Conservation (phyloP, 2,329 filamentous ascomycete genomes). For the Purpureocillium takamizusanense region DNA sequence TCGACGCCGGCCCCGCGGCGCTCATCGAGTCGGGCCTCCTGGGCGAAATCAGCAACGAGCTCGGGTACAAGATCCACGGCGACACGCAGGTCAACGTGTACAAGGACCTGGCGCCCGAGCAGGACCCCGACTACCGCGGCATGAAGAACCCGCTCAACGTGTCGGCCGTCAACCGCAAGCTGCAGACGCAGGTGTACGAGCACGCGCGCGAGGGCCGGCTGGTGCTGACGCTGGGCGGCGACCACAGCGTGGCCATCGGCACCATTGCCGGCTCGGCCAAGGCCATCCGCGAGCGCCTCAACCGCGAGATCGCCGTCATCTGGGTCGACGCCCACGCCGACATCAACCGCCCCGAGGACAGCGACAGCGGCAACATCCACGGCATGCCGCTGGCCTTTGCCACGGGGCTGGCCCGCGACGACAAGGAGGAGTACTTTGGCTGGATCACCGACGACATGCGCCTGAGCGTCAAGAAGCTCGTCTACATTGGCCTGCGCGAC, state of each 20-base stretch:
- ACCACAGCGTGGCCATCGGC: conserved; percentile 94
- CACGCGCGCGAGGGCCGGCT: conserved; percentile 78
- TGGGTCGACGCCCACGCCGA: conserved; percentile 98
- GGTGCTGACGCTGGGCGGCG: conserved; percentile 87
- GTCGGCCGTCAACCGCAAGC: conserved; percentile 71
- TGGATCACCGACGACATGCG: conserved; percentile 72
- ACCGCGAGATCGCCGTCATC: conserved; percentile 82
- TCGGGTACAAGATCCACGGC: conserved; percentile 81
- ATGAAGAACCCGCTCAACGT: conserved; percentile 94
- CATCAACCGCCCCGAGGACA: conserved; percentile 92
- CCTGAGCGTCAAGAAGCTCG: conserved; percentile 70
- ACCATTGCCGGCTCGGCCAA: conserved; percentile 81
- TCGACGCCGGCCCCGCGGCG: conserved; percentile 82
- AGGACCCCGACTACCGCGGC: conserved; percentile 71
- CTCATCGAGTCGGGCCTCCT: conserved; percentile 85
- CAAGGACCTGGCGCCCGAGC: conserved; percentile 58
- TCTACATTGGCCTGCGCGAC: conserved; percentile 93
- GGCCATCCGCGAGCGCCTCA: conserved; percentile 75
- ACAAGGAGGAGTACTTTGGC: conserved; percentile 73
- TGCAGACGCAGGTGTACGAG: conserved; percentile 77
- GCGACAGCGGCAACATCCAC: conserved; percentile 87
- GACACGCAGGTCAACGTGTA: conserved; percentile 79
- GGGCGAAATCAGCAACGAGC: conserved; percentile 70
- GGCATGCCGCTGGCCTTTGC: conserved; percentile 95
- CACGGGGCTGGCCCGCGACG: conserved; percentile 72